phyloP scores from a whole-genome alignment of 2,329 filamentous ascomycete genomes.

The Trichoderma polysporum region DNA sequence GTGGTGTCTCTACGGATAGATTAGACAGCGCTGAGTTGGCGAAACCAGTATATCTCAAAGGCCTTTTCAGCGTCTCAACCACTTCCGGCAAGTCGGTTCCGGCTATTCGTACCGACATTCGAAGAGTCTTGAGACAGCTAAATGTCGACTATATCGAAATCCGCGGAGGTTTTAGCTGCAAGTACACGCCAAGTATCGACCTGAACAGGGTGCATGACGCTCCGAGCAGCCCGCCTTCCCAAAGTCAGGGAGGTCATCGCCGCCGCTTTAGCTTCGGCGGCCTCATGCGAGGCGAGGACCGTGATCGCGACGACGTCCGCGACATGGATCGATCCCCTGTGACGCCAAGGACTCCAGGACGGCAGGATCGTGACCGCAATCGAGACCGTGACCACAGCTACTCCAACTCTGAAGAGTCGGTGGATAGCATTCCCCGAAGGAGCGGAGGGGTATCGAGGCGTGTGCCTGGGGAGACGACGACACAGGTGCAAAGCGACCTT shows the following conservation, averaged over 20 bases:
- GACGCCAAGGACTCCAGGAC: constrained; percentile 46
- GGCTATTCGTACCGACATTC: constrained; percentile 85
- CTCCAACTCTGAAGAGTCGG: constrained; percentile 82
- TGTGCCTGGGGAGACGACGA: constrained; percentile 82
- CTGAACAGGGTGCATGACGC: constrained; percentile 69
- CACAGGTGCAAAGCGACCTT: constrained; percentile 86
- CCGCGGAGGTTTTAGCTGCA: constrained; percentile 87
- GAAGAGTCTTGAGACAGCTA: constrained; percentile 81
- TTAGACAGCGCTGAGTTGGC: constrained; percentile 72
- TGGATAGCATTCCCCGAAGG: constrained; percentile 66
- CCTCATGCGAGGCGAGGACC: constrained; percentile 54
- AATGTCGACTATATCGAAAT: constrained; percentile 92
- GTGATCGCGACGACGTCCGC: constrained; percentile 69
- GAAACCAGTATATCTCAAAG: constrained; percentile 94
- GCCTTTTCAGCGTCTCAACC: constrained; percentile 94
- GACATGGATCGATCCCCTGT: constrained; percentile 50
- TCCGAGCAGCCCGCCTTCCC: constrained; percentile 57
- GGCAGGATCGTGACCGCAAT: constrained; percentile 42
- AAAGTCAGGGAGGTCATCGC: constrained; percentile 57
- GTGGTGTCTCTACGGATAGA: constrained; percentile 60
- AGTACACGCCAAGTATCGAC: constrained; percentile 86
- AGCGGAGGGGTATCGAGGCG: constrained; percentile 52
- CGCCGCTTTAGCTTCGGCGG: constrained; percentile 84
- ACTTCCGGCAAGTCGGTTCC: constrained; percentile 88
- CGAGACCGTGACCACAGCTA: constrained; percentile 68